A percentile compares a stretch with the other conserved stretches of the same genome.
These are phyloP conservation scores for Rhodocollybia butyracea DNA, from an alignment of 768 basidiomycete genomes.

Conservation along the genomic window DNA sequence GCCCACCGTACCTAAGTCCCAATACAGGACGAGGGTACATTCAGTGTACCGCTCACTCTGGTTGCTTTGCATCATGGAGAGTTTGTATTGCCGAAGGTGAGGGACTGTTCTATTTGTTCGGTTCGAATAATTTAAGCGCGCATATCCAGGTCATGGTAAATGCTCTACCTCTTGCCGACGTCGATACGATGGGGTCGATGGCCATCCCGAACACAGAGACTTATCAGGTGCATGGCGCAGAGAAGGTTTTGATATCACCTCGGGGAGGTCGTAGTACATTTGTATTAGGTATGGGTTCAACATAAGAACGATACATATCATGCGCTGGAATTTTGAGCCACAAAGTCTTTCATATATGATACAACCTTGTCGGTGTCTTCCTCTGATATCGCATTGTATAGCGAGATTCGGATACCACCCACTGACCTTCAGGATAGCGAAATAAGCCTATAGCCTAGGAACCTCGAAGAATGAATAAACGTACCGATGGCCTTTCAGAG, in stretches of 20 bases:
- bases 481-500: slow-evolving; percentile 90
- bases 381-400: slow-evolving; percentile 88
- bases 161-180: slow-evolving; percentile 51
- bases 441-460: not conserved
- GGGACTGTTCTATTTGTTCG: not conserved
- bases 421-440: slow-evolving; percentile 40
- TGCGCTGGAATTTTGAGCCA: slow-evolving; percentile 14
- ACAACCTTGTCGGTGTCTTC: slow-evolving; percentile 63
- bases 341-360: slow-evolving; percentile 57
- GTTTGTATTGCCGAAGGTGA: slow-evolving; percentile 62
- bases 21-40: slow-evolving; percentile 56
- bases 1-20: slow-evolving; percentile 4
- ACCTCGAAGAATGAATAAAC: slow-evolving; percentile 22
- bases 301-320: not conserved
- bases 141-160: slow-evolving; percentile 44
- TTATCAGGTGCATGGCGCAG: slow-evolving; percentile 82
- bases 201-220: slow-evolving; percentile 69
- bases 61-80: slow-evolving; percentile 85
- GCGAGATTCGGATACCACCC: slow-evolving; percentile 71
- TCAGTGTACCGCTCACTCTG: slow-evolving; percentile 66
- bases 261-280: slow-evolving; percentile 81
- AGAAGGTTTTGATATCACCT: slow-evolving; percentile 78
- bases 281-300: slow-evolving; percentile 68
- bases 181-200: slow-evolving; percentile 54
- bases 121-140: not conserved